Conservation (phyloP, 1,284 basidiomycete species). For the Ceratobasidium sp. region DNA sequence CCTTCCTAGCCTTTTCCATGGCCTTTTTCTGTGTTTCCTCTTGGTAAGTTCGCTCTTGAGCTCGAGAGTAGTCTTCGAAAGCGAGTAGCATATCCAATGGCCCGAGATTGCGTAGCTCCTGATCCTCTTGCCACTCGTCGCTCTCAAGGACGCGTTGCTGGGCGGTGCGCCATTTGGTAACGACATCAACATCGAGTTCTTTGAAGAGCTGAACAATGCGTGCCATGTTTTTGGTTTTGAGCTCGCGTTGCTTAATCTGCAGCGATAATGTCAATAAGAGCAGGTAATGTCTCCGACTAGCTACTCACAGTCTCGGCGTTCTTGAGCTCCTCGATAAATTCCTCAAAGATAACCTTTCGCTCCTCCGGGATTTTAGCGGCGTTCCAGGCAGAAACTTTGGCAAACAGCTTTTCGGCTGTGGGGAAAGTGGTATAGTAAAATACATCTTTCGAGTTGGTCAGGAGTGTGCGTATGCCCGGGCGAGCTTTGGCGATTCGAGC, state of each 20-base stretch:
- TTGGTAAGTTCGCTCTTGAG: constrained; percentile 86
- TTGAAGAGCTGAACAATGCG: constrained; percentile 83
- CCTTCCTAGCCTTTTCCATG: constrained; percentile 81
- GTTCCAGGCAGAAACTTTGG: constrained; percentile 86
- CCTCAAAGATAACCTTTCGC: constrained; percentile 83
- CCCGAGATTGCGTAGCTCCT: constrained; percentile 78
- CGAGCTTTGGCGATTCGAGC: constrained; percentile 80
- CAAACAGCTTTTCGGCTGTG: constrained; percentile 83
- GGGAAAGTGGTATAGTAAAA: constrained; percentile 88
- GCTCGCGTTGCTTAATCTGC: constrained; percentile 77
- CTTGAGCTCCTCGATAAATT: constrained; percentile 84
- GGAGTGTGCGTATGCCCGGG: constrained; percentile 81
- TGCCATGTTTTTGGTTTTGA: constrained; percentile 74
- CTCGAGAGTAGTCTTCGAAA: constrained; percentile 89
- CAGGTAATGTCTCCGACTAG: not conserved
- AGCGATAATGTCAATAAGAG: constrained; percentile 7
- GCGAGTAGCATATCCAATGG: constrained; percentile 88
- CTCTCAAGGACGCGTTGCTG: constrained; percentile 77
- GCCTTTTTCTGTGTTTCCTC: constrained; percentile 78
- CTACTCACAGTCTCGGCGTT: constrained; percentile 79
- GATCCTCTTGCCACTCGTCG: constrained; percentile 76
- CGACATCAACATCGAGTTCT: constrained; percentile 81
- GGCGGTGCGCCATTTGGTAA: constrained; percentile 87
- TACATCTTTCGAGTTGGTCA: constrained; percentile 82
- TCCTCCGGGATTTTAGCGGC: constrained; percentile 83